Conservation (phyloP, 2,329 filamentous ascomycete genomes). For the Claviceps capensis region DNA sequence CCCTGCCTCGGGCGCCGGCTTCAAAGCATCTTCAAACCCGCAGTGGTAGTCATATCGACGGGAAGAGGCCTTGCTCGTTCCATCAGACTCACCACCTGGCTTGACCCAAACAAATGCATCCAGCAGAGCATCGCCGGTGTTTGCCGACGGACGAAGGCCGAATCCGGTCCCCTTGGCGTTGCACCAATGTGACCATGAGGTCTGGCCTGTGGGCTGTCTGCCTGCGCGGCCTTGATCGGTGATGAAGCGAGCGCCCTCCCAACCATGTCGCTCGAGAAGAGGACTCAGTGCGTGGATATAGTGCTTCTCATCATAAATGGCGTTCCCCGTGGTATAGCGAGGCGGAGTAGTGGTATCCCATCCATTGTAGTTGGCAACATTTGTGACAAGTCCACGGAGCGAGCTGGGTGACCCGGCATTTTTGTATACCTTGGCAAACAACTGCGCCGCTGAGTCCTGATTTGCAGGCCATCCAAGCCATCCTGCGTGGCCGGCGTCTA, state of each 20-base stretch:
- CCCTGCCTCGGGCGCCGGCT: constrained; percentile 57
- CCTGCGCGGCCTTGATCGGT: constrained; percentile 37
- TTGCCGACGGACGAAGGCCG: constrained; percentile 47
- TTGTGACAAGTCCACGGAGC: constrained; percentile 41
- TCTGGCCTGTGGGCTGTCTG: constrained; percentile 47
- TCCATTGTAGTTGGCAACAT: constrained; percentile 45
- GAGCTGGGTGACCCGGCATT: constrained; percentile 33
- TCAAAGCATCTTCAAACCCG: constrained; percentile 35
- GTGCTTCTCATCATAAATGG: constrained; percentile 37
- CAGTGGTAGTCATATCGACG: constrained; percentile 19
- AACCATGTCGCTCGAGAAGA: constrained; percentile 37
- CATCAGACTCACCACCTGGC: constrained; percentile 46
- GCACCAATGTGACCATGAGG: constrained; percentile 54
- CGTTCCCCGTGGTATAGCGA: constrained; percentile 32
- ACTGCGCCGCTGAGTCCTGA: constrained; percentile 31
- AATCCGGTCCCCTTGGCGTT: constrained; percentile 51
- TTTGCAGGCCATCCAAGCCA: constrained; percentile 47
- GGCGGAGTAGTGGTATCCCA: constrained; percentile 29
- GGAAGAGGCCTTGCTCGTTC: constrained; percentile 12
- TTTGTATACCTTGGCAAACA: constrained; percentile 35
- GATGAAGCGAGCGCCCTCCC: constrained; percentile 31
- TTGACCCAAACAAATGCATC: constrained; percentile 62
- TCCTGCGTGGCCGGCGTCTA: constrained; percentile 43
- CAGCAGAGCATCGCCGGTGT: constrained; percentile 42
- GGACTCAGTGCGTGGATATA: constrained; percentile 52